Evolutionary conservation across 2,329 filamentous ascomycete species (phyloP), one percentile per base, ranked within the genome.

Genomic region (Aspergillus glaucus): DNA sequence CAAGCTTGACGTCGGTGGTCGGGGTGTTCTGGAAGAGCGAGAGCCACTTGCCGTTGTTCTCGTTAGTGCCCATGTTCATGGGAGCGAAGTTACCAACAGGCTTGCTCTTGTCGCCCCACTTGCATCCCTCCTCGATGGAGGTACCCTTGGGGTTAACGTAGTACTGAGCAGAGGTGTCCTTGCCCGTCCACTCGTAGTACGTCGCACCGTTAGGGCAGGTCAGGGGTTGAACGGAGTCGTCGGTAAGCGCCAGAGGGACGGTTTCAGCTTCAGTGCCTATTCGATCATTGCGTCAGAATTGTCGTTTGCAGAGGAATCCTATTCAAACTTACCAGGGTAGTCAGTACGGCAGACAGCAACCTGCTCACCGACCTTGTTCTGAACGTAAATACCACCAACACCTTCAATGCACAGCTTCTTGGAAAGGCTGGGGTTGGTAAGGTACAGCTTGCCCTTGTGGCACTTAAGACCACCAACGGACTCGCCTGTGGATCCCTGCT

Each of bases 261-360:
- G 87, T 88, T 83, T 95, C 92, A 60, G 78, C 78, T 75, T 98
- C 93, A 50, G 84, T 90, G 64, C 78, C 78, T 78, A 46, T 22
- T 26, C 57, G n/a, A 19, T 37, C 9, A 37, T 15, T 17, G 7
- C n/a, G 17, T 37, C 6, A 37, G 34, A 37, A 37, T 15, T 15
- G 17, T 6, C n/a, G 6, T 15, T n/a, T 15, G 4, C 6, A 37
- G 34, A 9, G n/a, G 3, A 17, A 17, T n/a, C n/a, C 34, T 17
- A 19, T 7, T 37, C 6, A 19, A 37, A 37, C 68, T 66, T 64
- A 79, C 90, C 92, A 53, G 93, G 93, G 73, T 98, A 98, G 69
- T 96, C 90, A 56, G 93, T 97, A 69, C 89, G 89, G 82, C 93
- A 98, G 59, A 95, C 80, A 41, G 86, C 79, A 24, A 88, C 85